Evolutionary conservation across 2,329 filamentous ascomycete genomes (phyloP), one percentile per base, ranked within the genome.

Genomic region (Fusarium mundagurra): DNA sequence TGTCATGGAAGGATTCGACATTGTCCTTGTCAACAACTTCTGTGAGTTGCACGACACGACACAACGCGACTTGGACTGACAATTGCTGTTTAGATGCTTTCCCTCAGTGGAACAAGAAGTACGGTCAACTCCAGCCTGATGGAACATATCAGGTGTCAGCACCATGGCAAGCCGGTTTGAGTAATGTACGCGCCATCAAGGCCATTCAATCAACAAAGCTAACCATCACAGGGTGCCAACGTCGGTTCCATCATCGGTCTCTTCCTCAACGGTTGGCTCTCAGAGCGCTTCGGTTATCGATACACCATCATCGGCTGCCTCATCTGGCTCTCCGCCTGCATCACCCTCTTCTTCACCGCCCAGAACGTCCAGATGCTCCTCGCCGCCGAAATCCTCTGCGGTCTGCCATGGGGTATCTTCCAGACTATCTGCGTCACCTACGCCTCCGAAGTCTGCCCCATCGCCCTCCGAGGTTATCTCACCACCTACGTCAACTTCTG

Each of bases 401-500:
- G 75, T 31, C 50, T 77, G 3, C 75, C 75, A 1, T 76, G 73
- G 71, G 75, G 75, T 24, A 77, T 77, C 14, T 77, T 77, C 48
- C 75, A 77, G 29, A 77, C 74, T 27, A 76, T 76, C 51, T 76
- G 73, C 20, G 71, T 76, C 31, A 76, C 73, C 13, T 76, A 76
- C 38, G 73, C 91, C 34, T 90, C 90, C 63, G 92, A 94, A 79
- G 92, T 94, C 64, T 93, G 92, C 78, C 92, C 92, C 7, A 88
- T 94, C 10, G 90, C 91, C 48, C 87, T 94, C 47, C 89, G 92
- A 70, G 92, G 92, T 60, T 92, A 92, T 78, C 83, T 93, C 67
- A 94, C 92, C 1, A 93, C 92, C 18, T 94, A 93, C 69, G 90
- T 93, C 82, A 93, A 93, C 83, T 91, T 92, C 78, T 94, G 92